phyloP scores from a whole-genome alignment of 768 basidiomycete genomes.

The Thelephora ganbajun region DNA sequence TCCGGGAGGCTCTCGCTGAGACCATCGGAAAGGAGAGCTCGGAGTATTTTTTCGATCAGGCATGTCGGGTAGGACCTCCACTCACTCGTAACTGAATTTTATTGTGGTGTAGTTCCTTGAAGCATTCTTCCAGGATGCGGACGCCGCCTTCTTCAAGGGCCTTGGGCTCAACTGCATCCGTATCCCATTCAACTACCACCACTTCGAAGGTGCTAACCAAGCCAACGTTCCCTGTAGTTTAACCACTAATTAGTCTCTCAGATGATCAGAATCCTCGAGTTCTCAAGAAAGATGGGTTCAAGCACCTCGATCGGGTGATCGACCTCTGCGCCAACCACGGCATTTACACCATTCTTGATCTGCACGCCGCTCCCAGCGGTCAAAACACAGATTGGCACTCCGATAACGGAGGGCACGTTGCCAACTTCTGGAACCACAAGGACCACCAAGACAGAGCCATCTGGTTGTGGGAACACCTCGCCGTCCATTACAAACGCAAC shows the following conservation, averaged over 20 bases:
- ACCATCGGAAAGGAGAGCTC: constrained; percentile 55
- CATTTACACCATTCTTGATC: constrained; percentile 71
- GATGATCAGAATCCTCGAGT: constrained; percentile 73
- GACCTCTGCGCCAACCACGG: constrained; percentile 59
- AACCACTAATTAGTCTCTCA: constrained; percentile 9
- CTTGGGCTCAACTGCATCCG: constrained; percentile 75
- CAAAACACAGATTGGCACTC: constrained; percentile 76
- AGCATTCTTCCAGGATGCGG: constrained; percentile 68
- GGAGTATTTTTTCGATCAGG: constrained; percentile 78
- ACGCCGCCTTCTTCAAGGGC: constrained; percentile 64
- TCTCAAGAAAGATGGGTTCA: constrained; percentile 61
- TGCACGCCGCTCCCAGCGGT: constrained; percentile 65
- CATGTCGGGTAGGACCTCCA: constrained; percentile 13
- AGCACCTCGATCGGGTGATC: constrained; percentile 75
- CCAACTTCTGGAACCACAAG: constrained; percentile 71
- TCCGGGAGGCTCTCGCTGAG: constrained; percentile 53
- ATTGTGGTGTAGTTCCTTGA: constrained; percentile 47
- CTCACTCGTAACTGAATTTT: neutral
- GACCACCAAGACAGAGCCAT: constrained; percentile 72
- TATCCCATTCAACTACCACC: constrained; percentile 59
- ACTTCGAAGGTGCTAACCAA: constrained; percentile 39
- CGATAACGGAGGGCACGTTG: constrained; percentile 55
- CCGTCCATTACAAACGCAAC: constrained; percentile 62
- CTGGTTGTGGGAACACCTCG: constrained; percentile 68
- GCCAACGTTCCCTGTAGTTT: neutral